Evolutionary conservation across 108 stramenopile genomes (phyloP), one percentile per base, ranked within the genome.

Genomic region (Nannochloropsis gaditana): DNA sequence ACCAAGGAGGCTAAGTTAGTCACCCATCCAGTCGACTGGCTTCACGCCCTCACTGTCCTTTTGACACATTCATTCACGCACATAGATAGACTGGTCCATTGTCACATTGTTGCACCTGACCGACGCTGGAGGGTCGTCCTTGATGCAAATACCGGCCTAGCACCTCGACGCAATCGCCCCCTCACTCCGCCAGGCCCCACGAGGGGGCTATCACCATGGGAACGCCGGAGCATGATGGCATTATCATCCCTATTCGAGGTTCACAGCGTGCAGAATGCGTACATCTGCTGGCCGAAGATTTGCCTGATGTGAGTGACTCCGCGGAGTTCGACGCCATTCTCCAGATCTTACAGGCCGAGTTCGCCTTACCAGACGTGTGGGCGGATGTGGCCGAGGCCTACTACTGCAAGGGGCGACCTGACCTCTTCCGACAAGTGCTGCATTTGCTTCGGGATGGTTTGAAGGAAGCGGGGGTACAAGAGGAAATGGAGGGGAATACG

Each of bases 261-360:
- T 73, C 59, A 73, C 59, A 73, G 59, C 19, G n/a, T n/a, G 59
- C 59, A n/a, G 59, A 73, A 73, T 73, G 59, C n/a, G 59, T 73
- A 4, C 59, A 73, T 73, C n/a, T 73, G 59, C n/a, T 73, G 59
- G 19, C 59, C 19, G 59, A 73, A n/a, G 59, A 73, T n/a, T n/a
- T 73, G 59, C 59, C 59, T 2, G 59, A 73, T 6, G n/a, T 73
- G 59, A 73, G n/a, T 73, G 59, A 73, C 59, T 73, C 59, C 19
- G 59, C 59, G 59, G 59, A n/a, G 19, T 15, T 73, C 19, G 59
- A 73, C 59, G 59, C 59, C 59, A 73, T 73, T n/a, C 59, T 73
- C 59, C 59, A 73, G 59, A 73, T 73, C n/a, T 73, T 73, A n/a
- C 59, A 73, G n/a, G 59, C 59, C 15, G 59, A 73, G 59, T 73